Conservation (phyloP, 176 grass and related monocot species). For the Oryza brachyantha region DNA sequence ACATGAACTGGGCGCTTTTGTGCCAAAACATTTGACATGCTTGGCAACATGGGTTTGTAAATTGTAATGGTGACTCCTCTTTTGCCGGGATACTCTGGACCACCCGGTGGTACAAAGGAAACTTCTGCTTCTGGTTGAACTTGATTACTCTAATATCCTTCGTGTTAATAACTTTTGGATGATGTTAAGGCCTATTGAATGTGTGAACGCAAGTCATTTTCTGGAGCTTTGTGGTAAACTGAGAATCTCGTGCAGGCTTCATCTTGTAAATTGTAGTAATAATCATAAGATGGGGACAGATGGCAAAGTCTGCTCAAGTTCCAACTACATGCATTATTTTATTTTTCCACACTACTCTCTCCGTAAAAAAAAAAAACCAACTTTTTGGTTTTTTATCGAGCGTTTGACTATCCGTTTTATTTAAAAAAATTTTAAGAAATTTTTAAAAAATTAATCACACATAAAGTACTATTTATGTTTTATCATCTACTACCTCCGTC, state of each 20-base stretch:
- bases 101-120: not conserved
- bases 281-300: not conserved
- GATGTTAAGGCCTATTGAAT: not conserved
- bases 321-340: not conserved
- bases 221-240: not conserved
- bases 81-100: not conserved
- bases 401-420: too few relatives aligned
- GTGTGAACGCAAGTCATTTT: not conserved
- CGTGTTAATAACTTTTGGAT: not conserved
- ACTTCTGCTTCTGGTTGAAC: not conserved
- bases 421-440: too few relatives aligned
- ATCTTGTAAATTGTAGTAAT: not conserved
- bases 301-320: not conserved
- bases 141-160: not conserved
- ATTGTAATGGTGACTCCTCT: not conserved
- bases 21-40: not conserved
- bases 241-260: slow-evolving; percentile 10
- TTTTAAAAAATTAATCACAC: too few relatives aligned
- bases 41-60: slow-evolving; percentile 21
- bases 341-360: too few relatives aligned
- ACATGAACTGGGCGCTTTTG: not conserved
- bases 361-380: too few relatives aligned
- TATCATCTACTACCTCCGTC: too few relatives aligned
- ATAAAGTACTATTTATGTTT: too few relatives aligned
- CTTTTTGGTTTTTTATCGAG: too few relatives aligned